Base-by-base conservation (phyloP, 108 stramenopile species). In the Bacterosira constricta region DNA sequence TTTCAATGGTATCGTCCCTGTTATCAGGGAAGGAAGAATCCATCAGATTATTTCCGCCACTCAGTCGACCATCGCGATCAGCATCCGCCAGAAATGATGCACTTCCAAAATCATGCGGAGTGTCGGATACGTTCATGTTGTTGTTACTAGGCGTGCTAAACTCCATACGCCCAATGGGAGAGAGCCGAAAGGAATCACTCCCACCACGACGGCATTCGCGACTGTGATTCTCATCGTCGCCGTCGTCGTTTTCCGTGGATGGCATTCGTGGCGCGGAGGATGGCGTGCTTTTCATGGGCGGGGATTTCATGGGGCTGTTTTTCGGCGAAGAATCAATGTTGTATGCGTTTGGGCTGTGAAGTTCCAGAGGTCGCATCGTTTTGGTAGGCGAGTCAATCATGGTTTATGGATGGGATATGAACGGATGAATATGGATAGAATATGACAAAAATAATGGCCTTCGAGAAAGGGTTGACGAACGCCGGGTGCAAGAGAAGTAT, bases 21-120 rank as follows among this genome's bases (percentile, higher is more conserved):
- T 55, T 53, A n/a, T 55, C 42, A 52, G 65, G 67, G 44, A 69
- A 69, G 17, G 68, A 58, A 36, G 45, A 13, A 57, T 69, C 45
- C 42, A 31, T 42, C 4, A 0, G n/a, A 29, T 58, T 35, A 58
- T 6, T 1, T 29, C 38, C 42, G 11, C 12, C 8, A 29, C 15
- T 1, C 25, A 4, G 41, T 34, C 63, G 29, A 10, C 21, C 13
- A 5, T 31, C 6, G 53, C 61, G 12, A 62, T 39, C n/a, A n/a
- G n/a, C n/a, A n/a, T n/a, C n/a, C n/a, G n/a, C n/a, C n/a, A n/a
- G n/a, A n/a, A n/a, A n/a, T n/a, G n/a, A n/a, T n/a, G n/a, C n/a
- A n/a, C n/a, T n/a, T n/a, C n/a, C n/a, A n/a, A n/a, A 0, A 35
- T 56, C 32, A 15, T 31, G 7, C 8, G 55, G 30, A 29, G 30